Evolutionary conservation across 1,139 yeast genomes (phyloP).

Genomic region (Geotrichum citri-aurantii): DNA sequence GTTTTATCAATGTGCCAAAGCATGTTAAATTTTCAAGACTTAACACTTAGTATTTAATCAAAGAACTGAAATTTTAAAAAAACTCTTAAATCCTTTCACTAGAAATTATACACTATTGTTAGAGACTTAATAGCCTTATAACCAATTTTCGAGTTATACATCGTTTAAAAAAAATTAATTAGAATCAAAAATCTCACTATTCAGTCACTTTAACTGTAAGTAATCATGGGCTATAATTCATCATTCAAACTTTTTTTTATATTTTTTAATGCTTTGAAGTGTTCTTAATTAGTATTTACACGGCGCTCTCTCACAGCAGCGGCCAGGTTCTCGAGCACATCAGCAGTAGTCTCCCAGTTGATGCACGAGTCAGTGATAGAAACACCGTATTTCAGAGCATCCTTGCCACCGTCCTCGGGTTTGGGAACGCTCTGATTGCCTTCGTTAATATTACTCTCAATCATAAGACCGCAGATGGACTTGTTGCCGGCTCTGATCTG

Average conservation of each 20-base stretch:
- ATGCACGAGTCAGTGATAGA: slow-evolving; percentile 97
- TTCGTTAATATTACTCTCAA: slow-evolving; percentile 86
- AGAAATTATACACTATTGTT: too few species aligned
- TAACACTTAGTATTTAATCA: too few species aligned
- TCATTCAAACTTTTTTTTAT: background rate
- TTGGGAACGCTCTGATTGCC: slow-evolving; percentile 82
- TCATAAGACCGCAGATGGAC: slow-evolving; percentile 86
- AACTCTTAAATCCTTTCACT: too few species aligned
- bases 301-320: slow-evolving; percentile 80
- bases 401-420: slow-evolving; percentile 51
- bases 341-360: slow-evolving; percentile 82
- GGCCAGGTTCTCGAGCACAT: slow-evolving; percentile 71
- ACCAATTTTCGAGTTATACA: too few species aligned
- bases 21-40: too few species aligned
- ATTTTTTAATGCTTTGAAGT: background rate
- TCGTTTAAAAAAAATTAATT: too few species aligned
- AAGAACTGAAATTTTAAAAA: too few species aligned
- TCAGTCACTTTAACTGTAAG: too few species aligned
- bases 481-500: slow-evolving; percentile 80
- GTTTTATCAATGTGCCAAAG: too few species aligned
- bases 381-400: slow-evolving; percentile 84
- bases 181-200: too few species aligned
- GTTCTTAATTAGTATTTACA: slow-evolving; percentile 20
- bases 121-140: too few species aligned
- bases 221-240: background rate